Evolutionary conservation across 2,329 filamentous ascomycete genomes (phyloP), one percentile per base, ranked within the genome.

Genomic region (Nothomitra cinnamomea): DNA sequence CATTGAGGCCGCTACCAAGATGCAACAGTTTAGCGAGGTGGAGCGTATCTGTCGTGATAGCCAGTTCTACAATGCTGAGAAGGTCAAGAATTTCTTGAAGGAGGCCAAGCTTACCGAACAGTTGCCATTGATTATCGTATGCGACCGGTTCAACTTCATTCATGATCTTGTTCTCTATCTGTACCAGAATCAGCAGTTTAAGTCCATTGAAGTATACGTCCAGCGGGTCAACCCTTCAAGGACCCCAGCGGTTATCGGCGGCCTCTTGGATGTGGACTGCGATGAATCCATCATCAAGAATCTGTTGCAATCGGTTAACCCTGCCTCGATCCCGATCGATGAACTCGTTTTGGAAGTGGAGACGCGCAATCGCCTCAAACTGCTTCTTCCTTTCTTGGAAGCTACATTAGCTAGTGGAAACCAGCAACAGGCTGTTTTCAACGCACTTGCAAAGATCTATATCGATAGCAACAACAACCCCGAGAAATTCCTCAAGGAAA

Each of bases 81-180:
- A 95, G 75, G 87, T 95, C 55, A 95, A 95, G 77, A 98, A 98
- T 73, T 98, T 96, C 79, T 74, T 98, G 57, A 98, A 98, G 73
- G 94, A 98, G 67, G 90, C 92, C 53, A 85, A 83, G 60, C 75
- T 98, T 45, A 82, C 83, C 1, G 92, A 98, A 68, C 90, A 95
- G 71, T 77, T 98, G 43, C 92, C 92, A 43, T 74, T 98, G 53
- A 98, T 98, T 70, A 95, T 96, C 61, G 88, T 98, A 56, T 98
- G 94, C 70, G 92, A 98, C 66, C 87, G 90, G n/a, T 95, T 94
- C 78, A 94, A 96, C 73, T 95, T 98, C 64, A 87, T 96, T 42
- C 92, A 98, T 64, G 92, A 98, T 64, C 71, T 98, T 64, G 87
- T 98, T 45, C 78, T 98, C 21, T 95, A 92, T 70, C 79, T 98